Evolutionary conservation across 192 early-diverging fungal genomes (phyloP).

Genomic region (Cladochytrium replicatum): DNA sequence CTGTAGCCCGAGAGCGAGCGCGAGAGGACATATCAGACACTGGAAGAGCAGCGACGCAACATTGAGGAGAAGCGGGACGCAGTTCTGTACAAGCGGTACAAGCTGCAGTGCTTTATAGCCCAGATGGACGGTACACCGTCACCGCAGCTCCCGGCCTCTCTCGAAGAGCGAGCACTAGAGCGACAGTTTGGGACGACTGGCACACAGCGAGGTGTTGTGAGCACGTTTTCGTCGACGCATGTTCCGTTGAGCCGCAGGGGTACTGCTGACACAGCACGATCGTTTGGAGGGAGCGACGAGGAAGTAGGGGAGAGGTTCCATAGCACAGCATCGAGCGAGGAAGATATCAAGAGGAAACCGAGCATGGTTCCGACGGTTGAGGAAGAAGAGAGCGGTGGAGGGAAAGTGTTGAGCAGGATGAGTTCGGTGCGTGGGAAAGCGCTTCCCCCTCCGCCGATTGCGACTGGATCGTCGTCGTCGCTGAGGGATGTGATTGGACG

Average conservation of each 20-base stretch:
- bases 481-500: conserved; percentile 2
- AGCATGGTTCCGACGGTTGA: too few species aligned
- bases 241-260: background rate
- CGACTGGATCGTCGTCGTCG: background rate
- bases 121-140: conserved; percentile 19
- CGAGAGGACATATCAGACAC: conserved; percentile 17
- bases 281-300: background rate
- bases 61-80: conserved; percentile 10
- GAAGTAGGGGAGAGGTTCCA: background rate
- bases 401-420: too few species aligned
- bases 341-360: too few species aligned
- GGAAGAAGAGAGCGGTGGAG: too few species aligned
- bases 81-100: conserved; percentile 16
- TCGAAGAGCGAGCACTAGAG: background rate
- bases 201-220: background rate
- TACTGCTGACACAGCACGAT: background rate
- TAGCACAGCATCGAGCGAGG: too few species aligned
- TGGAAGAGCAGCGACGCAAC: conserved; percentile 19
- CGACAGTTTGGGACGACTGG: background rate
- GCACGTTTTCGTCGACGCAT: background rate
- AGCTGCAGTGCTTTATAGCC: conserved; percentile 22
- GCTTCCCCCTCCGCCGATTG: background rate
- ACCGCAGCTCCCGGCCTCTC: conserved; percentile 17
- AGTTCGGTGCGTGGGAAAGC: too few species aligned
- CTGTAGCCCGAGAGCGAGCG: too few species aligned